Percentiles rank a stretch among this genome's conserved stretches.
These are phyloP conservation scores for Colletotrichum horii DNA, from an alignment of 2,329 filamentous ascomycete genomes.

Conservation along the genomic window DNA sequence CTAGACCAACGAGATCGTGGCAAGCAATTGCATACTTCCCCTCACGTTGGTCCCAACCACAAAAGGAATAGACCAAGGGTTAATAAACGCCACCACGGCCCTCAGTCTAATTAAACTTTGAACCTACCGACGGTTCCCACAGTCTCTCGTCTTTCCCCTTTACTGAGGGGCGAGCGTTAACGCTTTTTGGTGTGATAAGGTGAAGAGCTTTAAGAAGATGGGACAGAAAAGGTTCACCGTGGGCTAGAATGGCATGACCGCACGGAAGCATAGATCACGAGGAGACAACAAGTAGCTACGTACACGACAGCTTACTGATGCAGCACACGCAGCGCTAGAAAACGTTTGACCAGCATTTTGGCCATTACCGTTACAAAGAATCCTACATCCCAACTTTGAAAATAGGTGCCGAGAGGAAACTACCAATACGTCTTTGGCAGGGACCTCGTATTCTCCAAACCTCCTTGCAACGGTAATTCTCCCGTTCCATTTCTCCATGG, in stretches of 20 bases:
- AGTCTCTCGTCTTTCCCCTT: neutral
- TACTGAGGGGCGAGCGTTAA: neutral
- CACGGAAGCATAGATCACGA: neutral
- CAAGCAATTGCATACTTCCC: neutral
- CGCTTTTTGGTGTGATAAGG: neutral
- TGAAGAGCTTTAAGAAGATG: neutral
- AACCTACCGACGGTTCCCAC: neutral
- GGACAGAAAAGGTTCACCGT: neutral
- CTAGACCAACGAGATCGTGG: neutral
- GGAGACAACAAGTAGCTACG: neutral
- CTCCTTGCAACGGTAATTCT: neutral
- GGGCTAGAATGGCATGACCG: neutral
- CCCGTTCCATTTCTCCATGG: neutral
- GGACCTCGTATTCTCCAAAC: neutral
- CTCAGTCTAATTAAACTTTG: neutral
- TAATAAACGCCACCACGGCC: slow-evolving; percentile 10
- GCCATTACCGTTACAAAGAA: neutral
- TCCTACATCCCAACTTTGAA: neutral
- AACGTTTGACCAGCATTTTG: neutral
- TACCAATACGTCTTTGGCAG: neutral
- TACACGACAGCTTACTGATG: neutral
- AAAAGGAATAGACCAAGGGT: neutral
- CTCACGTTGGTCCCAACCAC: neutral
- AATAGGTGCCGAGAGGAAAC: neutral
- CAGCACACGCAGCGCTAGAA: neutral